Base-by-base conservation (phyloP, 768 basidiomycete species). In the Boletus reticulatus region DNA sequence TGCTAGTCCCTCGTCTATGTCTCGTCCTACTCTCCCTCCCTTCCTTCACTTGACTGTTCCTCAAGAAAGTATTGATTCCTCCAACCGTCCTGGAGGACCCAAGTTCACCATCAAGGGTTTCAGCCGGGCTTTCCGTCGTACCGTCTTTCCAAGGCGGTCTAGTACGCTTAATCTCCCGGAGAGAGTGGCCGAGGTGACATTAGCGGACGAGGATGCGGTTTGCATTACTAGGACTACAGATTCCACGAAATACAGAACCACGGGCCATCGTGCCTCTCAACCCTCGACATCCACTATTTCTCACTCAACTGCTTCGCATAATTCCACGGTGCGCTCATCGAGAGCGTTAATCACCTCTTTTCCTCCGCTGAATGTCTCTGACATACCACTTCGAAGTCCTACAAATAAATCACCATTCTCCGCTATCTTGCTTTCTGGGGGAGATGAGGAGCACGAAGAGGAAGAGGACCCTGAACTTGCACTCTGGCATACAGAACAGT, bases 101-200 rank as follows among this genome's bases (percentile, higher is more conserved):
- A 69, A 68, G 50, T 64, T 66, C 14, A 59, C 60, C 51, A 69
- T 66, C 50, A 72, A 71, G 37, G 80, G 78, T 58, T 66, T 82
- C 45, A 75, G 74, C 57, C 73, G 68, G 48, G 72, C 78, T 45
- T 73, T 83, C 41, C 75, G 75, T 37, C 72, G 78, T 29, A 51
- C 71, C 4, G 65, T 76, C 37, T 52, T 55, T 36, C 43, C 53
- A 17, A 48, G 44, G 31, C 51, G 43, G 31, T 29, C 24, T 32
- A 39, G n/a, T 29, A 19, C 16, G 13, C 49, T 36, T 6, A 42
- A 8, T 38, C 29, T 20, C 41, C 32, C 56, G 36, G 59, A 58
- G 9, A 51, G 34, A 39, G 50, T 47, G 22, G 36, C 31, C 16
- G 49, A 60, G 39, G 48, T 19, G 29, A 42, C 27, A 20, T 42